A percentile compares a stretch with the other conserved stretches of the same genome.
phyloP scores from a whole-genome alignment of 441 rosid species.

The Adansonia gregorii region DNA sequence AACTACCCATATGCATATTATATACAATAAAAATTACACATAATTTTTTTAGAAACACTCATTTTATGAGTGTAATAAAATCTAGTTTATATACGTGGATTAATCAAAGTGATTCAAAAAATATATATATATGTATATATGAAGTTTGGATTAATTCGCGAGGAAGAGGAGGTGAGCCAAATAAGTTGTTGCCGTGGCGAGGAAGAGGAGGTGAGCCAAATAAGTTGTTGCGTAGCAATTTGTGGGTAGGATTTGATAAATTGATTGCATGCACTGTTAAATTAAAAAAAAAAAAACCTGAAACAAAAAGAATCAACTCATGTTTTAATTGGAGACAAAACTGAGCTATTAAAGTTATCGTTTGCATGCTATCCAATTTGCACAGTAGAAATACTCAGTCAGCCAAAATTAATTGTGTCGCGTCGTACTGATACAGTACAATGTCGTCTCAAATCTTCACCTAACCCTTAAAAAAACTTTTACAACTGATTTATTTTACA shows the following conservation, averaged over 20 bases:
- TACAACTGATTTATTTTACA: neutral
- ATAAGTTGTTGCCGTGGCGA: too few species aligned
- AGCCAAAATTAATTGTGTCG: constrained; percentile 10
- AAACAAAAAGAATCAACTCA: neutral
- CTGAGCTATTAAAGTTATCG: constrained; percentile 6
- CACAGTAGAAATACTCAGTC: neutral
- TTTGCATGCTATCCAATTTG: constrained; percentile 10
- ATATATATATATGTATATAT: too few species aligned
- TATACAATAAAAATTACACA: too few species aligned
- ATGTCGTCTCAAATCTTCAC: neutral
- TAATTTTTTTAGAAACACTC: too few species aligned
- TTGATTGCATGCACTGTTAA: neutral
- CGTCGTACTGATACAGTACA: neutral
- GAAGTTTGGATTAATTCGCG: too few species aligned
- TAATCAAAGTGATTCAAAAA: too few species aligned
- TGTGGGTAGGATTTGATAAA: neutral
- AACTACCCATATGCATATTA: too few species aligned
- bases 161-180: too few species aligned
- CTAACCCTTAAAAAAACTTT: neutral
- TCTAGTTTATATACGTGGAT: too few species aligned
- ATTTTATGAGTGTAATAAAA: too few species aligned
- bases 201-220: too few species aligned
- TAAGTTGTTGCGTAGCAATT: too few species aligned
- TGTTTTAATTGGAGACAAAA: neutral
- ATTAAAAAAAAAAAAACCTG: neutral